phyloP scores from a whole-genome alignment of 257 asterid species.

The Scutellaria baicalensis region DNA sequence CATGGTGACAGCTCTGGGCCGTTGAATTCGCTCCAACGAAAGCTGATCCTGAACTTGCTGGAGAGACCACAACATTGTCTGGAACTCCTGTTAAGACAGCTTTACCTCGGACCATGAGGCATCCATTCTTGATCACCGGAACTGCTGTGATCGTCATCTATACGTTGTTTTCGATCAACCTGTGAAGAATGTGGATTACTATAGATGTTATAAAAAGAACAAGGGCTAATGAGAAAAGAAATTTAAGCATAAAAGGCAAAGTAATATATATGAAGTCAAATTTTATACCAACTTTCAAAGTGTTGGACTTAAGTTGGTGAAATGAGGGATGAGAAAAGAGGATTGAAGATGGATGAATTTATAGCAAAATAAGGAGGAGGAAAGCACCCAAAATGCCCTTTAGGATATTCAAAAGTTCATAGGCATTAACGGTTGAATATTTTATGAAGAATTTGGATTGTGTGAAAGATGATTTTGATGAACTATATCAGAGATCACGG shows the following conservation, averaged over 20 bases:
- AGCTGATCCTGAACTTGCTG: conserved; percentile 36
- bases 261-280: neutral
- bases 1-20: conserved; percentile 30
- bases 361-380: conserved; percentile 13
- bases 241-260: neutral
- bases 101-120: conserved; percentile 48
- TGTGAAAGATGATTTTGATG: neutral
- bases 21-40: conserved; percentile 42
- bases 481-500: neutral
- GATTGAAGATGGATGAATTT: conserved; percentile 15
- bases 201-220: neutral
- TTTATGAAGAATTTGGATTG: neutral
- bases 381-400: neutral
- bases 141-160: conserved; percentile 51
- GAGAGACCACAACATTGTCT: conserved; percentile 31
- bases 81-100: conserved; percentile 42
- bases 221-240: neutral
- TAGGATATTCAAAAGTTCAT: neutral
- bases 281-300: conserved; percentile 7
- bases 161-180: neutral
- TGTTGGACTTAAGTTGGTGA: too few species aligned
- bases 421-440: neutral
- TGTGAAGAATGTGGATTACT: neutral
- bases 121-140: conserved; percentile 41
- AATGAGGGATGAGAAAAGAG: conserved; percentile 10